Conservation (phyloP, 2,329 filamentous ascomycete species). For the Paraconiothyrium brasiliense region DNA sequence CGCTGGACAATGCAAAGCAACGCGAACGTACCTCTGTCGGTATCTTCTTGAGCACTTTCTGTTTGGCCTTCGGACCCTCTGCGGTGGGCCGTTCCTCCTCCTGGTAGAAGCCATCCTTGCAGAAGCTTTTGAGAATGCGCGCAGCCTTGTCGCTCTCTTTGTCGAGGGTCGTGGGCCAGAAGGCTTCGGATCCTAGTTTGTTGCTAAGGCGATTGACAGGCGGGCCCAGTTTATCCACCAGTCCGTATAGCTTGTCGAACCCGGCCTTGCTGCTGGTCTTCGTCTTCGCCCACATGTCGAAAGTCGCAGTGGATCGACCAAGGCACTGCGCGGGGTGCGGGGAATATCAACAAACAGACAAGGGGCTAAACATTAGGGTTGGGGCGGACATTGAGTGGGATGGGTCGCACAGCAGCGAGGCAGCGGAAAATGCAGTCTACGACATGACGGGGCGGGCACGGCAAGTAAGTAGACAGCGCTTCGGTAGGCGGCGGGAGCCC, state of each 20-base stretch:
- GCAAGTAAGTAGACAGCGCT: slow-evolving; percentile 13
- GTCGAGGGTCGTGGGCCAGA: slow-evolving; percentile 86
- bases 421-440: slow-evolving; percentile 12
- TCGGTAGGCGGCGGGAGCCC: slow-evolving; percentile 17
- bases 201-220: slow-evolving; percentile 85
- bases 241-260: slow-evolving; percentile 77
- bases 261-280: slow-evolving; percentile 52
- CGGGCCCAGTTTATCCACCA: slow-evolving; percentile 73
- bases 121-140: slow-evolving; percentile 88
- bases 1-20: not conserved
- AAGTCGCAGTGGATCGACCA: slow-evolving; percentile 16
- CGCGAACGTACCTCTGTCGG: slow-evolving; percentile 63
- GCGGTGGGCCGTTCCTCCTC: slow-evolving; percentile 59
- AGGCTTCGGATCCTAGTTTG: slow-evolving; percentile 81
- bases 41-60: slow-evolving; percentile 80
- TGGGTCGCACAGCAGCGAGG: slow-evolving; percentile 16
- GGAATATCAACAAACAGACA: slow-evolving; percentile 28
- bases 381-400: slow-evolving; percentile 15
- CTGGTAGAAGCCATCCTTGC: slow-evolving; percentile 78
- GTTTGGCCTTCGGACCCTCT: slow-evolving; percentile 67
- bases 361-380: slow-evolving; percentile 8
- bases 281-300: slow-evolving; percentile 47
- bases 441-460: slow-evolving; percentile 14
- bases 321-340: slow-evolving; percentile 22
- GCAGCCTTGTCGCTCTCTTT: slow-evolving; percentile 92